A percentile compares a stretch with the other conserved stretches of the same genome.
Evolutionary conservation across 1,284 basidiomycete species (phyloP).

Genomic region (Microbotryum saponariae): DNA sequence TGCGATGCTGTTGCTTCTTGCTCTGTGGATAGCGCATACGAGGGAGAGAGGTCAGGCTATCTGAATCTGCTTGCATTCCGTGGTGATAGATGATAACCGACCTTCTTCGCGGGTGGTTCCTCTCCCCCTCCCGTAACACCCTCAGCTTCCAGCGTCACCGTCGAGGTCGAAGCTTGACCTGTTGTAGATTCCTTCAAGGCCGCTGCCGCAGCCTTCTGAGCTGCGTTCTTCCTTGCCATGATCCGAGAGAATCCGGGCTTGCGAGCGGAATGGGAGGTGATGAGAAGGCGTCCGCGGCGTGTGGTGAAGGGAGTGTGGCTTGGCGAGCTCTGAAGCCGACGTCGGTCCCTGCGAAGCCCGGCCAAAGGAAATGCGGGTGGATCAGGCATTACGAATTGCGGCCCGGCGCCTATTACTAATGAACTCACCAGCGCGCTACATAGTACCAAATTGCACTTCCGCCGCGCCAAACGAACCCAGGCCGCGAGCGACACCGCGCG

Average conservation of each 20-base stretch:
- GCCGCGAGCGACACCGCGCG: too few species aligned
- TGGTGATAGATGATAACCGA: too few species aligned
- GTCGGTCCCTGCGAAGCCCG: neutral
- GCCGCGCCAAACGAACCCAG: too few species aligned
- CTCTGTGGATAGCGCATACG: neutral
- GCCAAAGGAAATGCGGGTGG: too few species aligned
- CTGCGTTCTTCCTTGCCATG: slow-evolving; percentile 32
- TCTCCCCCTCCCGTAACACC: slow-evolving; percentile 5
- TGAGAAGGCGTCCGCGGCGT: too few species aligned
- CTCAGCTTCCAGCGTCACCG: slow-evolving; percentile 5
- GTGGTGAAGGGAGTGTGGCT: too few species aligned
- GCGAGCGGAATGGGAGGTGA: too few species aligned
- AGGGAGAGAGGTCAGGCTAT: neutral
- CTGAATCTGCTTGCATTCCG: too few species aligned
- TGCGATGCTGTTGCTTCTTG: slow-evolving; percentile 80
- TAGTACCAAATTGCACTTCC: too few species aligned
- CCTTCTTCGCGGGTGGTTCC: slow-evolving; percentile 14
- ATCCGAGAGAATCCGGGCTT: neutral
- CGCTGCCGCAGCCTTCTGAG: slow-evolving; percentile 22
- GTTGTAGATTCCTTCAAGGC: slow-evolving; percentile 7
- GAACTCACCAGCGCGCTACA: too few species aligned
- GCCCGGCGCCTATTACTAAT: neutral
- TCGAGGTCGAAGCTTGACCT: slow-evolving; percentile 14
- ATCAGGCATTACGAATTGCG: too few species aligned
- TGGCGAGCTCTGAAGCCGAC: too few species aligned